Evolutionary conservation across 495 filamentous ascomycete genomes (phyloP), one percentile per base, ranked within the genome.

Genomic region (Aspergillus bridgeri): DNA sequence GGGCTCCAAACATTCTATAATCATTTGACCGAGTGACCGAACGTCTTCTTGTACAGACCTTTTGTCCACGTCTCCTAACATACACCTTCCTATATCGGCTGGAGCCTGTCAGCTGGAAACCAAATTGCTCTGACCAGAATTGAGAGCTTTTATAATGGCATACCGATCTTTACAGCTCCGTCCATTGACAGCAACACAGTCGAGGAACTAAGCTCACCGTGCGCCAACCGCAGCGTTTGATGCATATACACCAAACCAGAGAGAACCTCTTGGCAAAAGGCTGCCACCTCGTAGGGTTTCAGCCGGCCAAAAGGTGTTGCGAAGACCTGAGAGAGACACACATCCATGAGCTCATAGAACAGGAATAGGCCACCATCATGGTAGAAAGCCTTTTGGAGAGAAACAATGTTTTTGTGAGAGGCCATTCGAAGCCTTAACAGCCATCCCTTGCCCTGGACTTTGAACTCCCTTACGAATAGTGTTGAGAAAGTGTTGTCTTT

Each of bases 261-360:
- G 3, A 62, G 25, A 15, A 62, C 45, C 19, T 62, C 60, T 13
- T 47, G 25, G 21, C 46, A 62, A 23, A 57, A 62, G 9, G 55
- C 54, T 11, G 55, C 55, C 24, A 62, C 60, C 38, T 62, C 55
- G 27, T 54, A 62, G 13, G 50, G 51, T 47, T 58, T 47, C 18
- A 62, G 45, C 21, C 43, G 54, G n/a, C 60, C 55, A 29, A 62
- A 48, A 15, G 55, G 60, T 13, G 55, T 58, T 45, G 54, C 43
- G 27, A 62, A 62, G 21, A 62, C 51, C 29, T 58, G 43, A 13
- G 17, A 23, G 19, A 62, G 33, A 6, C 49, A 54, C 11, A 62
- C 33, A 43, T 62, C 60, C 55, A 62, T 62, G 3, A 62, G n/a
- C 46, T 62, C 51, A 51, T 62, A 62, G 29, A 58, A 25, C 1